Evolutionary conservation across 139 green algal species (phyloP).

Genomic region (Chlorella sorokiniana): DNA sequence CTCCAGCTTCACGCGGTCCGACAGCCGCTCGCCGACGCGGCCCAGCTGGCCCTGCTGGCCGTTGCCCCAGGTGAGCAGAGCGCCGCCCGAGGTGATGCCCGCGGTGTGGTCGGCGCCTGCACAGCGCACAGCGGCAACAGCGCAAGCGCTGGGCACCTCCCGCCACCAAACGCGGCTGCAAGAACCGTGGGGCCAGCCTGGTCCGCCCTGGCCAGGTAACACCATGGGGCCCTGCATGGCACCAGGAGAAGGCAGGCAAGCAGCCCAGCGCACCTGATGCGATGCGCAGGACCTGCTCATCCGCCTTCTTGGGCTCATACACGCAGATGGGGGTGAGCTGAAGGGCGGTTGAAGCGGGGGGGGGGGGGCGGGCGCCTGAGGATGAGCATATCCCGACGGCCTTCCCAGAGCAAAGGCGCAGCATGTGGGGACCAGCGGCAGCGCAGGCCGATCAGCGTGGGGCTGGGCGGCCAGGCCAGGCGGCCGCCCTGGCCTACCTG

Average conservation of each 20-base stretch:
- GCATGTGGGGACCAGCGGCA: neutral
- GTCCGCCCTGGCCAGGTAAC: neutral
- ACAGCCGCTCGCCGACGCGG: slow-evolving; percentile 55
- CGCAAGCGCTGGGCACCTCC: neutral
- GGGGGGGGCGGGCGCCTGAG: too few species aligned
- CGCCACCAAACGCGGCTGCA: too few species aligned
- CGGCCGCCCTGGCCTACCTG: slow-evolving; percentile 24
- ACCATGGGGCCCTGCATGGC: neutral
- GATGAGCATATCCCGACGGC: too few species aligned
- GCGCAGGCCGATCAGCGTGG: too few species aligned
- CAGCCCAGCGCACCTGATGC: slow-evolving; percentile 35
- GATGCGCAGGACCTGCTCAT: slow-evolving; percentile 59
- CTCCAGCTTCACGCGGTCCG: slow-evolving; percentile 29
- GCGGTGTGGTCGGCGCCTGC: slow-evolving; percentile 74
- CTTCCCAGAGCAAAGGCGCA: neutral
- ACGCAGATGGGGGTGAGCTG: slow-evolving; percentile 47
- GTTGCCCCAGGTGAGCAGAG: slow-evolving; percentile 82
- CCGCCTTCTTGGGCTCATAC: slow-evolving; percentile 46
- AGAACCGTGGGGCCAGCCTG: too few species aligned
- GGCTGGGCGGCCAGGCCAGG: too few species aligned
- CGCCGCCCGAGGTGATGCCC: slow-evolving; percentile 60
- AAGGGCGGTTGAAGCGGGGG: neutral
- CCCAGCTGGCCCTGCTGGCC: slow-evolving; percentile 86
- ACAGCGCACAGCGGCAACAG: neutral
- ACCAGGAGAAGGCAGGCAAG: neutral